These are phyloP conservation scores for Ophiostoma tasmaniense DNA, from an alignment of 2,329 filamentous ascomycete genomes.

Conservation along the genomic window DNA sequence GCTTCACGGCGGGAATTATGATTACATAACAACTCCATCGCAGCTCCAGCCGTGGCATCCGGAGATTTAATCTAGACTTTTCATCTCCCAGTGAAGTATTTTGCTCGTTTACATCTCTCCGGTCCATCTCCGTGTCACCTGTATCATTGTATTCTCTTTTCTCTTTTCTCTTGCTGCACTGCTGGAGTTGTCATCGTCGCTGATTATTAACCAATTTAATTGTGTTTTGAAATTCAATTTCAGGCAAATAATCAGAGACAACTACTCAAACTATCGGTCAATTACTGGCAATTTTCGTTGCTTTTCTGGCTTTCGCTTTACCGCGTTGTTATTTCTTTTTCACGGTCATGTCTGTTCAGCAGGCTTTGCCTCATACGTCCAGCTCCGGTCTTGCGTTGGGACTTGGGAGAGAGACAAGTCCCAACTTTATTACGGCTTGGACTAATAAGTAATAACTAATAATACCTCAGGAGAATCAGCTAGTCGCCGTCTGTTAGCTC, in stretches of 20 bases:
- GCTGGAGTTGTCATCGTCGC: not conserved
- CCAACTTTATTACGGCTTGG: not conserved
- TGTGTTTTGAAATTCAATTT: not conserved
- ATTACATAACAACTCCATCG: not conserved
- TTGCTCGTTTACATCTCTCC: not conserved
- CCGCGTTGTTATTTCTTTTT: not conserved
- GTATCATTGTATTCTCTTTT: not conserved
- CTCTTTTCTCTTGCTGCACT: not conserved
- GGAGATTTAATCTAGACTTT: not conserved
- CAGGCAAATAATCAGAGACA: too few species aligned
- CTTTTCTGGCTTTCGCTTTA: not conserved
- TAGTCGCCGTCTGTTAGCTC: conserved; percentile 1
- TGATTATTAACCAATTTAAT: not conserved
- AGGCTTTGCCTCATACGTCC: not conserved
- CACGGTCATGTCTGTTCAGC: not conserved
- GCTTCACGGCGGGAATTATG: not conserved
- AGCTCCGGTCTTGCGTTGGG: not conserved
- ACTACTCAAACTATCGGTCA: not conserved
- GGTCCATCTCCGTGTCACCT: not conserved
- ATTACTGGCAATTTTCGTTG: not conserved
- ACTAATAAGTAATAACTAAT: not conserved
- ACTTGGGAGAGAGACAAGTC: too few species aligned
- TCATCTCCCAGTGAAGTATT: not conserved
- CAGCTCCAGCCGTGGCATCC: not conserved
- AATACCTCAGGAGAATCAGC: not conserved